phyloP scores from a whole-genome alignment of 2,329 filamentous ascomycete species.

The Blastomyces gilchristii region DNA sequence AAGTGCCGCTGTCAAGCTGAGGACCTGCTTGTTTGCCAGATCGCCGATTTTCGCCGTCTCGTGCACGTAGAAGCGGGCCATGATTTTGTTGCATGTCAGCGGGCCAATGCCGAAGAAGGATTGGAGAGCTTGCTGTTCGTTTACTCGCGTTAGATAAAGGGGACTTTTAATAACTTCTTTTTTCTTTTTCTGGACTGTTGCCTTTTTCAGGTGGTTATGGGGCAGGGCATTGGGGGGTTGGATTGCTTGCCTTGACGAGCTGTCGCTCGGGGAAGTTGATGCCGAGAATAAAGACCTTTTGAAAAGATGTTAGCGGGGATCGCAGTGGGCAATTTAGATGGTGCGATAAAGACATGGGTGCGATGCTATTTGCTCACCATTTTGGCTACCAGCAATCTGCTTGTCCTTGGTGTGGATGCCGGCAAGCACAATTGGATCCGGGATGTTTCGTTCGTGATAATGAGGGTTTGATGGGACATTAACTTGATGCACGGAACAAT shows the following conservation, averaged over 20 bases:
- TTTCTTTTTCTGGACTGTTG: not conserved
- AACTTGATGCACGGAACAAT: slow-evolving; percentile 8
- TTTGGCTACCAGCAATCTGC: slow-evolving; percentile 14
- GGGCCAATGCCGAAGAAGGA: slow-evolving; percentile 79
- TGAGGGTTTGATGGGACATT: not conserved
- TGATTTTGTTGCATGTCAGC: slow-evolving; percentile 58
- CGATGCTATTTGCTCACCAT: slow-evolving; percentile 22
- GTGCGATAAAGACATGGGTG: not conserved
- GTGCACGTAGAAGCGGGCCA: slow-evolving; percentile 85
- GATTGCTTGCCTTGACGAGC: slow-evolving; percentile 61
- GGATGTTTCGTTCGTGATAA: not conserved
- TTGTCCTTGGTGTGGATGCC: not conserved
- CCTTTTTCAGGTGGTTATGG: not conserved
- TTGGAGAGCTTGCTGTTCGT: slow-evolving; percentile 49
- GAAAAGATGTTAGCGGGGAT: not conserved
- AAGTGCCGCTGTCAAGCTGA: slow-evolving; percentile 72
- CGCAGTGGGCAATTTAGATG: not conserved
- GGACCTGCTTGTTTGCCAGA: slow-evolving; percentile 64
- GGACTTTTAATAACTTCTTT: not conserved
- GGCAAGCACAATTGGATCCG: not conserved
- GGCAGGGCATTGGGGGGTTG: not conserved
- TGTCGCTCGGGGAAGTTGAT: slow-evolving; percentile 74
- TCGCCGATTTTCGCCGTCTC: slow-evolving; percentile 67
- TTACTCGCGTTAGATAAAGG: not conserved
- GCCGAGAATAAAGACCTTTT: slow-evolving; percentile 72